phyloP scores from a whole-genome alignment of 1,139 yeast species.

The Pichia sp. region DNA sequence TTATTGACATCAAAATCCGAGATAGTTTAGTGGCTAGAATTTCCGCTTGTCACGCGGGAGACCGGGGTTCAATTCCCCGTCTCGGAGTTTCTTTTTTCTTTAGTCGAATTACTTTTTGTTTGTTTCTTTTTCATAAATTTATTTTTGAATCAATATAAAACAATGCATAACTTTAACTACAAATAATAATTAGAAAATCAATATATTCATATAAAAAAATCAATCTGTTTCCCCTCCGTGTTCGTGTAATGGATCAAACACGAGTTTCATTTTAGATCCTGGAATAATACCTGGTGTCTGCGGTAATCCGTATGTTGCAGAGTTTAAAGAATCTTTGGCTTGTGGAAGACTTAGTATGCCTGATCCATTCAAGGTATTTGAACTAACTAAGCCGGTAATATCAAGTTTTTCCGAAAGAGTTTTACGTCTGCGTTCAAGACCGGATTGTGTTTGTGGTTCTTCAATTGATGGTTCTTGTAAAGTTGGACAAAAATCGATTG shows the following conservation, averaged over 20 bases:
- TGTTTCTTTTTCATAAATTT: neutral
- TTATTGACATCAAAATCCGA: constrained; percentile 7
- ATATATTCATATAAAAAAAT: no score
- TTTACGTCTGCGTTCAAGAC: constrained; percentile 11
- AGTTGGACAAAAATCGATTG: no score
- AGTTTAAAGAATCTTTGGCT: neutral
- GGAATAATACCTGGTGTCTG: constrained; percentile 20
- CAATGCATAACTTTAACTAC: no score
- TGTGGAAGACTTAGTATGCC: constrained; percentile 5
- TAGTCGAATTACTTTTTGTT: neutral
- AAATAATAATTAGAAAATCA: no score
- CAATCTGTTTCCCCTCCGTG: no score
- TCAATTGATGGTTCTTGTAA: no score
- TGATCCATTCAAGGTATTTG: neutral
- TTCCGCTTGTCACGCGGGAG: constrained; percentile 20
- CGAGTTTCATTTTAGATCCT: constrained; percentile 13
- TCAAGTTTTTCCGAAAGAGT: constrained; percentile 16
- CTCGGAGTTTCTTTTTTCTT: constrained; percentile 13
- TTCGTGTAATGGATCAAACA: constrained; percentile 12
- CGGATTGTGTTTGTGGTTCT: no score
- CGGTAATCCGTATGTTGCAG: constrained; percentile 6
- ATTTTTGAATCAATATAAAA: neutral
- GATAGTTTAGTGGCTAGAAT: constrained; percentile 19
- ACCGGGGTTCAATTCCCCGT: constrained; percentile 20
- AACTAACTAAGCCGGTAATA: constrained; percentile 4